A percentile compares a stretch with the other conserved stretches of the same genome.
These are phyloP conservation scores for Apiospora pterosperma DNA, from an alignment of 2,329 filamentous ascomycete genomes.

Conservation along the genomic window DNA sequence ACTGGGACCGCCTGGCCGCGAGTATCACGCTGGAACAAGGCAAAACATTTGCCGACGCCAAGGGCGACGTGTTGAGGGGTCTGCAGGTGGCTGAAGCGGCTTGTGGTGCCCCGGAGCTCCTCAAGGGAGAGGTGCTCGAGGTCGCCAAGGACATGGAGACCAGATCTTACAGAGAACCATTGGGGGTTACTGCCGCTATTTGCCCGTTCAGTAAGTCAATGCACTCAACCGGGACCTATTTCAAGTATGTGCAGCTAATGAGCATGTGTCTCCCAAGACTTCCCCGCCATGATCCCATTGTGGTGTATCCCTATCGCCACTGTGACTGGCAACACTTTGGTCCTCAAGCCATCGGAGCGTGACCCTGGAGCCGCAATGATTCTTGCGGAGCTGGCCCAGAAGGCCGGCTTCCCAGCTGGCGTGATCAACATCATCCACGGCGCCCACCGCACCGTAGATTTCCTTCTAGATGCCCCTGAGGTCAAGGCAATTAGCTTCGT, in stretches of 20 bases:
- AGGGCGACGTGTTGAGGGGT: slow-evolving; percentile 76
- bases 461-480: slow-evolving; percentile 78
- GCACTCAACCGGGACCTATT: slow-evolving; percentile 5
- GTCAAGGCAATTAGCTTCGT: slow-evolving; percentile 89
- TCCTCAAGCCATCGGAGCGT: slow-evolving; percentile 83
- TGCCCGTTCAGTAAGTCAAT: slow-evolving; percentile 73
- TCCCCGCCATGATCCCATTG: slow-evolving; percentile 89
- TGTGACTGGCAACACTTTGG: slow-evolving; percentile 77
- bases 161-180: slow-evolving; percentile 73
- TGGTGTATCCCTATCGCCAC: slow-evolving; percentile 86
- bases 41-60: slow-evolving; percentile 82
- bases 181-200: slow-evolving; percentile 79
- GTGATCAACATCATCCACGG: slow-evolving; percentile 84
- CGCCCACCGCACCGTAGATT: slow-evolving; percentile 76
- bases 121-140: slow-evolving; percentile 81
- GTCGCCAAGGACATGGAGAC: slow-evolving; percentile 91
- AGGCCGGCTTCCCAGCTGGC: slow-evolving; percentile 78
- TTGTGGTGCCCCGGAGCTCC: slow-evolving; percentile 74
- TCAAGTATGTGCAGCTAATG: neutral
- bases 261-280: slow-evolving; percentile 51
- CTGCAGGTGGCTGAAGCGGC: slow-evolving; percentile 83
- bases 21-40: slow-evolving; percentile 87
- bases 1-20: slow-evolving; percentile 81
- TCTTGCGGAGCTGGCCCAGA: slow-evolving; percentile 72
- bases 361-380: slow-evolving; percentile 85